These are phyloP conservation scores for Aureobasidium lini DNA, from an alignment of 2,329 filamentous ascomycete genomes.

Conservation along the genomic window DNA sequence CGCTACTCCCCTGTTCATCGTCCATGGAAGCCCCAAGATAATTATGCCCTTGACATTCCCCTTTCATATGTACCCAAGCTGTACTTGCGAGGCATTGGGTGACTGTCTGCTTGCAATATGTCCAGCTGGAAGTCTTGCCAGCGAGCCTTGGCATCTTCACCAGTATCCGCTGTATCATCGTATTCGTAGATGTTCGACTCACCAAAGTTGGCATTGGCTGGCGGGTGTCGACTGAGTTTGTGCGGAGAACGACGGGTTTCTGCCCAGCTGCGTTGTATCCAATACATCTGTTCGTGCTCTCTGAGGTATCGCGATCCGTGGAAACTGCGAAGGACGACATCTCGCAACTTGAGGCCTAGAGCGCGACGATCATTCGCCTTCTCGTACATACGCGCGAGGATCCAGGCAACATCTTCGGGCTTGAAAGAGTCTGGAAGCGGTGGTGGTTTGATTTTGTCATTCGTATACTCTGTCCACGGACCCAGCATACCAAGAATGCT, in stretches of 20 bases:
- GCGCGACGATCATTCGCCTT: slow-evolving; percentile 48
- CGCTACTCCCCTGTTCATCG: not conserved
- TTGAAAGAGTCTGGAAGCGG: slow-evolving; percentile 44
- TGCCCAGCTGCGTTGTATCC: slow-evolving; percentile 18
- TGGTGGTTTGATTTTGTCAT: slow-evolving; percentile 37
- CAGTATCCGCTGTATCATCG: slow-evolving; percentile 15
- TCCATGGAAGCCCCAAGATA: not conserved
- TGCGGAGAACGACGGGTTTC: slow-evolving; percentile 11
- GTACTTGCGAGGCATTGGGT: not conserved
- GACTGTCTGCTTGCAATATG: not conserved
- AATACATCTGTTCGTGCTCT: slow-evolving; percentile 25
- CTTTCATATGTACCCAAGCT: slow-evolving; percentile 1
- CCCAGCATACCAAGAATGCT: slow-evolving; percentile 54
- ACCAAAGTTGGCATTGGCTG: slow-evolving; percentile 10
- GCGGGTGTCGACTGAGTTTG: slow-evolving; percentile 10
- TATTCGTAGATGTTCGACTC: slow-evolving; percentile 14
- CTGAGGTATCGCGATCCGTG: slow-evolving; percentile 52
- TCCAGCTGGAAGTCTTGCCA: slow-evolving; percentile 17
- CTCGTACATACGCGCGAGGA: slow-evolving; percentile 52
- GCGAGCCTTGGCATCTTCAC: slow-evolving; percentile 10
- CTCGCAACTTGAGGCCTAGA: slow-evolving; percentile 51
- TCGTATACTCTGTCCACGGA: slow-evolving; percentile 53
- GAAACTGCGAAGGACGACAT: slow-evolving; percentile 53
- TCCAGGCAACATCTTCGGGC: slow-evolving; percentile 43
- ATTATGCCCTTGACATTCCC: not conserved